These are phyloP conservation scores for Xylariaceae sp. DNA, from an alignment of 2,329 filamentous ascomycete genomes.

Conservation along the genomic window DNA sequence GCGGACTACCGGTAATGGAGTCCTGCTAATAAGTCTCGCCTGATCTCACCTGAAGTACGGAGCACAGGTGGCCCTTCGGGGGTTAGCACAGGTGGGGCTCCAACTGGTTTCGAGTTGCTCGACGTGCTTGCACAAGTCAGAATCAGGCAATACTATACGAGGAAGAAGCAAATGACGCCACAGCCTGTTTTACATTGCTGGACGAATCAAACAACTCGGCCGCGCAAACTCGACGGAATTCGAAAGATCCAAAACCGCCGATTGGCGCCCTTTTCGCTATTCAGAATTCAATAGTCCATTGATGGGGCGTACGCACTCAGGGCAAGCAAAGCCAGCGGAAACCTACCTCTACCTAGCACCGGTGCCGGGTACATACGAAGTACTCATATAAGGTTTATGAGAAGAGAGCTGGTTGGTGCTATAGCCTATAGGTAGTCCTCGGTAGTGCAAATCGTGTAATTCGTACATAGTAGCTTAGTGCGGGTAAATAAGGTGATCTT, in stretches of 20 bases:
- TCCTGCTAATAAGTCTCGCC: slow-evolving; percentile 23
- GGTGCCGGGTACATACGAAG: no score
- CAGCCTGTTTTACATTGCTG: slow-evolving; percentile 26
- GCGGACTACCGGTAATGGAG: no score
- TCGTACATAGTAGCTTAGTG: no score
- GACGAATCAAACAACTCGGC: slow-evolving; percentile 24
- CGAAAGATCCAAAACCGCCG: slow-evolving; percentile 7
- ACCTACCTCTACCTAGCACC: slow-evolving; percentile 4
- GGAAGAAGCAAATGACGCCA: slow-evolving; percentile 20
- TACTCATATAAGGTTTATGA: no score
- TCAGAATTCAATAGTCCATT: slow-evolving; percentile 21
- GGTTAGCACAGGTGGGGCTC: slow-evolving; percentile 14
- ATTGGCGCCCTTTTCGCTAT: slow-evolving; percentile 16
- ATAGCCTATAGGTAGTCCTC: no score
- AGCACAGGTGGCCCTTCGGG: slow-evolving; percentile 23
- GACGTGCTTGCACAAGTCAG: slow-evolving; percentile 9
- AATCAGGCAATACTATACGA: slow-evolving; percentile 17
- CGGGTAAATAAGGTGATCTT: no score
- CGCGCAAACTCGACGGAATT: not conserved
- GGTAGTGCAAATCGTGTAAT: no score
- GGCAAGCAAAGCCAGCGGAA: slow-evolving; percentile 1
- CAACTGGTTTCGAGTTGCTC: slow-evolving; percentile 14
- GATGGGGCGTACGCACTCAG: slow-evolving; percentile 4
- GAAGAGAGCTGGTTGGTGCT: no score
- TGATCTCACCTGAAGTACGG: slow-evolving; percentile 33